Evolutionary conservation across 208 protist species (phyloP), one percentile per base, ranked within the genome.

Genomic region (Acanthamoeba polyphaga): DNA sequence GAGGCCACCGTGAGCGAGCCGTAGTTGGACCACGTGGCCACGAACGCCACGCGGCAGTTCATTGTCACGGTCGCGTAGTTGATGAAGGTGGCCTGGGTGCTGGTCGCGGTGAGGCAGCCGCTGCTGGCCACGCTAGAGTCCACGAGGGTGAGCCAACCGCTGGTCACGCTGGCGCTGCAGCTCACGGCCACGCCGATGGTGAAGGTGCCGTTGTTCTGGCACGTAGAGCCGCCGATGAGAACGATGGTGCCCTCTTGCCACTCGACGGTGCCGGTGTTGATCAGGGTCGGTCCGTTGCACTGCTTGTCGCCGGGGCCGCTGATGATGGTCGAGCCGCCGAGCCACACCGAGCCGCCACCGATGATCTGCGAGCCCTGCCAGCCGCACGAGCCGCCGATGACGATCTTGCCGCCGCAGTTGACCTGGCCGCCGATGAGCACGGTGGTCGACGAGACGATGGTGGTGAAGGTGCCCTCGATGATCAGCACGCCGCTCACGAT

Each of bases 131-230:
- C 87, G 60, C 62, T 76, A 2, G 62, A 70, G 51, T 87, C 78
- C 27, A 60, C 29, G 46, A 87, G 78, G 19, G 51, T 38, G 49
- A 87, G 78, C 22, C 22, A 87, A 24, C 51, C 51, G 78, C 15
- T 24, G 51, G 46, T 60, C 24, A 87, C 78, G 64, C 49, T 89
- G n/a, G 80, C 49, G 55, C 58, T 76, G 87, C 64, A 76, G 87
- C 87, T 92, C 46, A n/a, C 87, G 22, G 24, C 62, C 62, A 76
- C 34, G 55, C 34, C 87, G 51, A 90, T 90, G 58, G 38, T 64
- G 29, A 92, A 92, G 60, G 87, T 92, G 87, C 87, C 87, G 32
- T 92, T 92, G 87, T 92, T 92, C 60, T 92, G 64, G 68, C 34
- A 78, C n/a, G 64, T 53, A 15, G 87, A 92, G 60, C 87, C 87